Percentiles rank a stretch among this genome's conserved stretches.
These are phyloP conservation scores for Solanum microdontum DNA, from an alignment of 257 asterid genomes.

Conservation along the genomic window DNA sequence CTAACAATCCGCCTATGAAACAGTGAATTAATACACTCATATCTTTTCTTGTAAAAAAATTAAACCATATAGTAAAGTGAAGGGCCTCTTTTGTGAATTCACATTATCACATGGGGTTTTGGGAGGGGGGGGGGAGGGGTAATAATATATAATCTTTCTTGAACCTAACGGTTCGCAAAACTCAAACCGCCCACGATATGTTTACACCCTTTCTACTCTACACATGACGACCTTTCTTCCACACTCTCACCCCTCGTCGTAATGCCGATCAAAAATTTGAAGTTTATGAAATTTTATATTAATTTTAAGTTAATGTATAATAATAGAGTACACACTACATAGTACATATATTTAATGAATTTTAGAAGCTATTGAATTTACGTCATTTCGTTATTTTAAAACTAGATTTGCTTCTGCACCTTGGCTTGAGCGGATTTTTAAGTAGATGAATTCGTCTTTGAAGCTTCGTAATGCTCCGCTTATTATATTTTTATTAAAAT, in stretches of 20 bases:
- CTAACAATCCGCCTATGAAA: constrained; percentile 11
- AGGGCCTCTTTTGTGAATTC: constrained; percentile 1
- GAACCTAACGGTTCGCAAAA: constrained; percentile 45
- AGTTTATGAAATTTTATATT: not conserved
- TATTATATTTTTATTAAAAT: not conserved
- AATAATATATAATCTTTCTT: constrained; percentile 29
- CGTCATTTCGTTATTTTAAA: not conserved
- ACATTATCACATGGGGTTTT: constrained; percentile 12
- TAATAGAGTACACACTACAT: not conserved
- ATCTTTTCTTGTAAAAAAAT: not conserved
- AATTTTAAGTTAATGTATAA: not conserved
- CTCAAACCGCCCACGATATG: constrained; percentile 41
- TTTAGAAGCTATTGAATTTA: not conserved
- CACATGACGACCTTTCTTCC: not conserved
- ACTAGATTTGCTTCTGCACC: not conserved
- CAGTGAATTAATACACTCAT: not conserved
- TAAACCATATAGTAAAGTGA: constrained; percentile 1
- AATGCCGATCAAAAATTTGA: not conserved
- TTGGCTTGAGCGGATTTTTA: not conserved
- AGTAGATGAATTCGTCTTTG: not conserved
- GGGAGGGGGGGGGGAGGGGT: too few species aligned
- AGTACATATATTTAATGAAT: not conserved
- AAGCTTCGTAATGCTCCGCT: not conserved
- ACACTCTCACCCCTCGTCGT: not conserved
- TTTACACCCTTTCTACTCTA: constrained; percentile 6